phyloP scores from a whole-genome alignment of 805 yeast genomes.

The Spathaspora arborariae region DNA sequence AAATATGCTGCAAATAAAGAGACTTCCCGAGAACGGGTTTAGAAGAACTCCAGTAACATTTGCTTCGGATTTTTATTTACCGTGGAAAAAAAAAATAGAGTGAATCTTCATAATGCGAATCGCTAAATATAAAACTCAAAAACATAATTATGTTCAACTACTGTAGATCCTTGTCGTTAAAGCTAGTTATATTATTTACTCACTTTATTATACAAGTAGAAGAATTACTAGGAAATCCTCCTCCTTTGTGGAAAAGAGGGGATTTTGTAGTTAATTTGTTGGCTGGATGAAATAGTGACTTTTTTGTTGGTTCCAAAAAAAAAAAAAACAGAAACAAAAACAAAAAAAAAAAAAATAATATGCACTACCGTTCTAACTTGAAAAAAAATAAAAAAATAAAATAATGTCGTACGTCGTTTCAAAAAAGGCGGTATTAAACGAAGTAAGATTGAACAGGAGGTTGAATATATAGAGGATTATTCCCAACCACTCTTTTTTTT shows the following conservation, averaged over 20 bases:
- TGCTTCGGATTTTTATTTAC: background rate
- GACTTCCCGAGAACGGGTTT: background rate
- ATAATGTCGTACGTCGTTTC: background rate
- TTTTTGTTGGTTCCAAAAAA: background rate
- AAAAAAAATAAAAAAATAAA: conserved; percentile 1
- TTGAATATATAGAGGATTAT: background rate
- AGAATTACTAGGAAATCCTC: background rate
- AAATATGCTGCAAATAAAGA: background rate
- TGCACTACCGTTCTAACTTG: background rate
- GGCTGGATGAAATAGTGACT: background rate
- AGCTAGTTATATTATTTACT: too few species aligned
- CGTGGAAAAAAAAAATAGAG: background rate
- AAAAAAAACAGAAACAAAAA: background rate
- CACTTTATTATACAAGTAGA: background rate
- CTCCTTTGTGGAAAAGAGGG: background rate
- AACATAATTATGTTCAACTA: too few species aligned
- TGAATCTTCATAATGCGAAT: too few species aligned
- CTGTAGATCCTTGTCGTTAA: too few species aligned
- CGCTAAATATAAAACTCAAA: too few species aligned
- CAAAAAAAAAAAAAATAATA: background rate
- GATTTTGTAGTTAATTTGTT: background rate
- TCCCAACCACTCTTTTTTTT: background rate
- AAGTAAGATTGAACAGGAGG: background rate
- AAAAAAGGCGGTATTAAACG: background rate
- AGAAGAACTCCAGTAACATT: background rate